Conservation (phyloP, 768 basidiomycete genomes). For the Podaxis carcinomalis region DNA sequence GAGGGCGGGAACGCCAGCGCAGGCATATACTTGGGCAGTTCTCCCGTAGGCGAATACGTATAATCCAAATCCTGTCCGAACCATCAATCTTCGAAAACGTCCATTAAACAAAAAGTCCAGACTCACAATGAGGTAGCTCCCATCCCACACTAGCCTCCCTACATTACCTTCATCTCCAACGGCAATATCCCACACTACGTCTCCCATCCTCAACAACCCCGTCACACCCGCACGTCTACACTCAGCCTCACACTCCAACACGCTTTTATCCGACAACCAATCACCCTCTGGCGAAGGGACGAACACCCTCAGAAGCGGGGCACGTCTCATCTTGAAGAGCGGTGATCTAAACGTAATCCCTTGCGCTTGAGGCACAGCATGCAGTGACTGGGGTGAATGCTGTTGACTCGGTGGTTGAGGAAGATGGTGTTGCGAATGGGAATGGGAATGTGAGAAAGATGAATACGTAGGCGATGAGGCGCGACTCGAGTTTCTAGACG, state of each 20-base stretch:
- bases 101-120: constrained; percentile 11
- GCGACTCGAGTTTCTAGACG: constrained; percentile 51
- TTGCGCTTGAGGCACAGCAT: constrained; percentile 15
- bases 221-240: constrained; percentile 63
- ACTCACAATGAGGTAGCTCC: constrained; percentile 81
- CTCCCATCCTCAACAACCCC: constrained; percentile 64
- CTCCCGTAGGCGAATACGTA: constrained; percentile 69
- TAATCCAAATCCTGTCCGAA: constrained; percentile 74
- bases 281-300: constrained; percentile 84
- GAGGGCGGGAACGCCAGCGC: constrained; percentile 81
- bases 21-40: constrained; percentile 77
- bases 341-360: constrained; percentile 58
- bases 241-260: constrained; percentile 81
- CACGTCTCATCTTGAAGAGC: constrained; percentile 64
- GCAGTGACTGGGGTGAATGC: not conserved
- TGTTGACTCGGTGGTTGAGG: constrained; percentile 6
- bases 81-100: constrained; percentile 8
- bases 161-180: constrained; percentile 84
- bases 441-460: constrained; percentile 41
- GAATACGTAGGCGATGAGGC: constrained; percentile 63
- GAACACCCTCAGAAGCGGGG: constrained; percentile 75
- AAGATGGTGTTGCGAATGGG: constrained; percentile 29
- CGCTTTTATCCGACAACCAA: constrained; percentile 80
- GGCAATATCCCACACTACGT: constrained; percentile 85
- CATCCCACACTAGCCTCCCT: constrained; percentile 84